phyloP scores from a whole-genome alignment of 2,329 filamentous ascomycete species.

The Byssochlamys sp. region DNA sequence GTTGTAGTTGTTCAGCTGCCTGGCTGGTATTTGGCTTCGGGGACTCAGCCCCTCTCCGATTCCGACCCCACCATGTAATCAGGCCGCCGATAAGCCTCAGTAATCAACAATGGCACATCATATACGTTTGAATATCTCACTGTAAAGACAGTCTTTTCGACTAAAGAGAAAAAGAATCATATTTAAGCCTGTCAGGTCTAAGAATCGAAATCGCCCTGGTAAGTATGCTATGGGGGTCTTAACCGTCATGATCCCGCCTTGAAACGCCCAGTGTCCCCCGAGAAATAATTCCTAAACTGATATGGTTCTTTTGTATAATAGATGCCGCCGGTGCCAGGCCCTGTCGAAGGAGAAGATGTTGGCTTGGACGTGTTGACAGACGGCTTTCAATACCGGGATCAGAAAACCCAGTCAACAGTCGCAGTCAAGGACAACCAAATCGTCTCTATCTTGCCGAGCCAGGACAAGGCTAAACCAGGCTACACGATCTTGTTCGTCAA shows the following conservation, averaged over 20 bases:
- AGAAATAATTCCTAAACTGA: background rate
- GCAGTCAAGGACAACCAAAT: slow-evolving; percentile 14
- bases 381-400: slow-evolving; percentile 12
- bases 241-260: background rate
- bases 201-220: background rate
- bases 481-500: slow-evolving; percentile 17
- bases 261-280: background rate
- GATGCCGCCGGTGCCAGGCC: background rate
- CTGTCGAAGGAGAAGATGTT: background rate
- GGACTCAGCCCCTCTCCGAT: background rate
- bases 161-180: background rate
- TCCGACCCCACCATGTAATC: background rate
- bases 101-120: background rate
- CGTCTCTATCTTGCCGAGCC: slow-evolving; percentile 14
- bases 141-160: background rate
- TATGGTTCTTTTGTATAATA: background rate
- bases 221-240: background rate
- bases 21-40: background rate
- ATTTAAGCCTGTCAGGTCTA: background rate
- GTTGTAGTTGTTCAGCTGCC: background rate
- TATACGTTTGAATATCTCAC: background rate
- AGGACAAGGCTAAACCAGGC: background rate
- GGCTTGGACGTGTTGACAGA: background rate
- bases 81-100: background rate
- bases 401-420: slow-evolving; percentile 5